phyloP scores from a whole-genome alignment of 2,329 filamentous ascomycete species.

The Metarhizium robertsii region DNA sequence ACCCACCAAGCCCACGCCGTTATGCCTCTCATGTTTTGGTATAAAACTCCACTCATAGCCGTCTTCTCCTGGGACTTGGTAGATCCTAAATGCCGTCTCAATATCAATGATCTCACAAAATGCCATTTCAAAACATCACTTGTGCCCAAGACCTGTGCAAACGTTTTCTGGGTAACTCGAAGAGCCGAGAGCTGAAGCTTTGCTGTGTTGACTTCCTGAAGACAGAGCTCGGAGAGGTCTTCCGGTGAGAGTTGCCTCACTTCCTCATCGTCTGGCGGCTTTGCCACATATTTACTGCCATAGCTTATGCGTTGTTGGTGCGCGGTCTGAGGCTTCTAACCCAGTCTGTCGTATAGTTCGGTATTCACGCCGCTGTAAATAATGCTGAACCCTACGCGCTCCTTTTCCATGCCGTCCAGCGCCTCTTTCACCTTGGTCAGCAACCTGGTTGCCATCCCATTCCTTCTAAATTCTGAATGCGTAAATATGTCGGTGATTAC shows the following conservation, averaged over 20 bases:
- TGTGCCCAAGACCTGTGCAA: not conserved
- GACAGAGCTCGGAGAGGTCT: not conserved
- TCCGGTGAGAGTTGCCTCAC: not conserved
- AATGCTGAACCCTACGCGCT: constrained; percentile 22
- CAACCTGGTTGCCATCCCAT: constrained; percentile 26
- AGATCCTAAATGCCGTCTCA: not conserved
- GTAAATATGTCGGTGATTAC: constrained; percentile 27
- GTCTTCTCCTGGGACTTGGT: not conserved
- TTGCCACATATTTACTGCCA: constrained; percentile 5
- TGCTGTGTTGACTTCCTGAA: not conserved
- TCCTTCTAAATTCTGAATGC: constrained; percentile 20
- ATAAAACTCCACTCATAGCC: constrained; percentile 3
- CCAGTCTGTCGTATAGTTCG: constrained; percentile 23
- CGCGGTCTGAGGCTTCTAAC: constrained; percentile 23
- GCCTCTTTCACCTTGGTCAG: constrained; percentile 21
- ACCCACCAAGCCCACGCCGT: constrained; percentile 4
- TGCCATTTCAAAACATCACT: not conserved
- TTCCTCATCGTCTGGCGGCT: not conserved
- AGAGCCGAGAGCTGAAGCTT: not conserved
- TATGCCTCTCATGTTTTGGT: constrained; percentile 10
- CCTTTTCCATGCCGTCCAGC: constrained; percentile 17
- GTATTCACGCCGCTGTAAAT: constrained; percentile 25
- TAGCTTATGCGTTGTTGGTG: constrained; percentile 23
- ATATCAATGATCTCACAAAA: not conserved
- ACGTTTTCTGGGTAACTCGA: not conserved